phyloP scores from a whole-genome alignment of 2,329 filamentous ascomycete genomes.

The Cytospora chrysosperma region DNA sequence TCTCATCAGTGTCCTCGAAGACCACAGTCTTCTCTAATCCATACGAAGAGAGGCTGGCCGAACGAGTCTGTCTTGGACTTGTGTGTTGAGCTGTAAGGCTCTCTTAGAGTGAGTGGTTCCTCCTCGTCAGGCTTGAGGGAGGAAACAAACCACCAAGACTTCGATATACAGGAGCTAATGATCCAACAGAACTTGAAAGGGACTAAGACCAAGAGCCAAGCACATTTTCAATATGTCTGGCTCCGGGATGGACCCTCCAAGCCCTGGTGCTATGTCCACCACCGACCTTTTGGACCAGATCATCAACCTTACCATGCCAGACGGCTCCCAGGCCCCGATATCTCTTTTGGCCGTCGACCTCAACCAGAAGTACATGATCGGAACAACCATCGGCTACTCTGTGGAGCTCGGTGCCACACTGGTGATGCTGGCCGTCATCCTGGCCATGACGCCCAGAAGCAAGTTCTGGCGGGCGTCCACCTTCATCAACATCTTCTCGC shows the following conservation, averaged over 20 bases:
- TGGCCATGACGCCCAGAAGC: constrained; percentile 63
- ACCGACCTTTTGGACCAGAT: background rate
- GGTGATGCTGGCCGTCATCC: constrained; percentile 63
- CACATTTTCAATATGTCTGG: background rate
- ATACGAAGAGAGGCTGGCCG: background rate
- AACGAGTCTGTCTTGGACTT: background rate
- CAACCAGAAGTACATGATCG: constrained; percentile 34
- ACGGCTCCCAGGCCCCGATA: constrained; percentile 1
- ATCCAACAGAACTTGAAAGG: background rate
- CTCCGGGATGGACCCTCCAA: too few species aligned
- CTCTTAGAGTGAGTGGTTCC: background rate
- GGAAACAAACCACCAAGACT: background rate
- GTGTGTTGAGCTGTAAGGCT: background rate
- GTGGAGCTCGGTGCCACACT: constrained; percentile 68
- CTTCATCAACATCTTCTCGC: constrained; percentile 60
- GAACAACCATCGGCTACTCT: constrained; percentile 61
- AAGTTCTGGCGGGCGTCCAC: constrained; percentile 66
- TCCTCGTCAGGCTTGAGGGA: background rate
- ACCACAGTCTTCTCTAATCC: too few species aligned
- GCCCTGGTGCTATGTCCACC: background rate
- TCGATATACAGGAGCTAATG: too few species aligned
- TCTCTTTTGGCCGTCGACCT: constrained; percentile 31
- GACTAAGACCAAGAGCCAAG: background rate
- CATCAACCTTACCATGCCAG: constrained; percentile 10
- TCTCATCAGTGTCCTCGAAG: background rate